Evolutionary conservation across 352 stramenopile genomes (phyloP).

Genomic region (Elongisporangium prolatum): DNA sequence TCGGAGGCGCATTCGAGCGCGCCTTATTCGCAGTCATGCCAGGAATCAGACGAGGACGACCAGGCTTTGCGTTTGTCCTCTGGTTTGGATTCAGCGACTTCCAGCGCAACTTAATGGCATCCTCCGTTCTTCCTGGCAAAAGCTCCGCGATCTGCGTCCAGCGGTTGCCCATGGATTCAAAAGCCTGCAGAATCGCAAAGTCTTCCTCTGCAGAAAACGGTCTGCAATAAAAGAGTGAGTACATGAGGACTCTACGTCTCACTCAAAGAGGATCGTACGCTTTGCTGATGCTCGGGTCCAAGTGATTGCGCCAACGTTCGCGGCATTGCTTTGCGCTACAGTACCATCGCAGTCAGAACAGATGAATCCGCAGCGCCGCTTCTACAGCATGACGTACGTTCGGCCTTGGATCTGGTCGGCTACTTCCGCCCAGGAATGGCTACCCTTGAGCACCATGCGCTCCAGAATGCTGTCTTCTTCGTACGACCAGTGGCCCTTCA

Average conservation of each 20-base stretch:
- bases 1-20: conserved; percentile 32
- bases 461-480: conserved; percentile 88
- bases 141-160: conserved; percentile 93
- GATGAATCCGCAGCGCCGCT: too few species aligned
- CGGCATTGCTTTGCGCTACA: conserved; percentile 92
- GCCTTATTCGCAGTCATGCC: conserved; percentile 45
- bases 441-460: conserved; percentile 74
- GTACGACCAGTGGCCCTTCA: conserved; percentile 91
- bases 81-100: conserved; percentile 63
- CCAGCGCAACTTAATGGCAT: conserved; percentile 86
- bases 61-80: conserved; percentile 51
- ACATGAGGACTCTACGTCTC: not conserved
- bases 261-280: conserved; percentile 23
- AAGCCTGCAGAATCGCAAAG: conserved; percentile 88
- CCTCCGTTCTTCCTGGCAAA: conserved; percentile 81
- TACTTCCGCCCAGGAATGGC: conserved; percentile 62
- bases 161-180: conserved; percentile 90
- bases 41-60: conserved; percentile 54
- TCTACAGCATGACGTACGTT: conserved; percentile 53
- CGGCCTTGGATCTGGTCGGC: conserved; percentile 52
- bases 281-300: conserved; percentile 92
- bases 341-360: conserved; percentile 20
- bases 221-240: conserved; percentile 19
- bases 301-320: conserved; percentile 95
- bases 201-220: conserved; percentile 91